These are phyloP conservation scores for Salix purpurea DNA, from an alignment of 345 rosid genomes.

Conservation along the genomic window DNA sequence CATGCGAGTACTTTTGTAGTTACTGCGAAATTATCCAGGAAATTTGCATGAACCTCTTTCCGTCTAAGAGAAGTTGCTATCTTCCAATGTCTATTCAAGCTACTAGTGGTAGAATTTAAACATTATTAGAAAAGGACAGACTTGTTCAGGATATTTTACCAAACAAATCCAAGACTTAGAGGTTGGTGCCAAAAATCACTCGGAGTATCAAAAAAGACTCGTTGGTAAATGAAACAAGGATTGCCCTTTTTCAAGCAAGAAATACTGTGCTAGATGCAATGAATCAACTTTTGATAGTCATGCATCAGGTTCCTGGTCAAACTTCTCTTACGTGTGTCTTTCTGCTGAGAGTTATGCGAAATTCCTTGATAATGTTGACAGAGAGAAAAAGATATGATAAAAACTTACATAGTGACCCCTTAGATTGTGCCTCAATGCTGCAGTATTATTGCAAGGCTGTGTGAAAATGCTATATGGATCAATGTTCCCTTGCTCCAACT, in stretches of 20 bases:
- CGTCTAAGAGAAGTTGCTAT: neutral
- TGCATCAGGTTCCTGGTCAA: neutral
- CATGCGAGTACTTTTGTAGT: neutral
- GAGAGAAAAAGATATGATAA: neutral
- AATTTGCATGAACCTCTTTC: neutral
- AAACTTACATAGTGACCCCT: slow-evolving; percentile 74
- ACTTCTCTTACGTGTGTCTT: neutral
- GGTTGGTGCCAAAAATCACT: neutral
- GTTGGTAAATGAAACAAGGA: neutral
- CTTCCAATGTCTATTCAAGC: neutral
- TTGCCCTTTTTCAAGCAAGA: neutral
- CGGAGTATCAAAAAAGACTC: neutral
- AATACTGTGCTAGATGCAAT: neutral
- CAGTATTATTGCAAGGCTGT: slow-evolving; percentile 53
- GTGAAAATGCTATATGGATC: slow-evolving; percentile 92
- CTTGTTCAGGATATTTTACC: neutral
- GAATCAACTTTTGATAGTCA: neutral
- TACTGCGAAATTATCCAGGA: neutral
- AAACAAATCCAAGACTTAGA: neutral
- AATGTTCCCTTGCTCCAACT: slow-evolving; percentile 65
- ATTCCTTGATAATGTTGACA: neutral
- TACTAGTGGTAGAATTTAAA: neutral
- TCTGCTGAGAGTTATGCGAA: neutral
- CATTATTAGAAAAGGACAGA: neutral
- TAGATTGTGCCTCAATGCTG: slow-evolving; percentile 48